A percentile compares a stretch with the other conserved stretches of the same genome.
These are phyloP conservation scores for Diaporthe sp. DNA, from an alignment of 2,329 filamentous ascomycete genomes.

Conservation along the genomic window DNA sequence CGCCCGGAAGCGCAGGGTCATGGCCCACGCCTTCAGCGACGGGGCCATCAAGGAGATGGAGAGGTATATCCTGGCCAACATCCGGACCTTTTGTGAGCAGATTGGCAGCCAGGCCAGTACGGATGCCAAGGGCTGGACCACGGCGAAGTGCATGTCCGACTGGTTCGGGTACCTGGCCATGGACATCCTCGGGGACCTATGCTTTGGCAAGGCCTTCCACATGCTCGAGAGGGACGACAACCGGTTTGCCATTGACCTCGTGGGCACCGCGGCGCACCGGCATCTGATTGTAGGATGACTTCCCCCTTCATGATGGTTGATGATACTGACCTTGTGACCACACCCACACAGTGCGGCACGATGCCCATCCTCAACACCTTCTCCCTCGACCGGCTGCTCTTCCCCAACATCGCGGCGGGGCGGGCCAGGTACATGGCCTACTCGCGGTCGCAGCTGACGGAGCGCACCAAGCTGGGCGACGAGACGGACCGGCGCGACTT, in stretches of 20 bases:
- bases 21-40: conserved; percentile 80
- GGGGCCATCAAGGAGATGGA: conserved; percentile 77
- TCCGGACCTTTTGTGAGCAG: conserved; percentile 75
- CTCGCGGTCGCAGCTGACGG: conserved; percentile 75
- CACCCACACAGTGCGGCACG: conserved; percentile 70
- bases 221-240: conserved; percentile 72
- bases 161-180: conserved; percentile 74
- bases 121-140: conserved; percentile 69
- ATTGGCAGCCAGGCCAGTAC: conserved; percentile 58
- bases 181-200: conserved; percentile 73
- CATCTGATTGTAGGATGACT: conserved; percentile 73
- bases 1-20: conserved; percentile 77
- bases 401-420: conserved; percentile 75
- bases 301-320: background rate
- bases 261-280: conserved; percentile 76
- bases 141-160: conserved; percentile 72
- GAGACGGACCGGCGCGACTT: conserved; percentile 79
- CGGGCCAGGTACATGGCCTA: conserved; percentile 80
- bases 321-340: conserved; percentile 39
- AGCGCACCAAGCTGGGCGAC: conserved; percentile 76
- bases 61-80: conserved; percentile 74
- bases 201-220: conserved; percentile 73
- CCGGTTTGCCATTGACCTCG: conserved; percentile 75
- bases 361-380: conserved; percentile 78
- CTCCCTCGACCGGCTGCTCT: conserved; percentile 76